Conservation (phyloP, 2,329 filamentous ascomycete species). For the Fusarium sororula region DNA sequence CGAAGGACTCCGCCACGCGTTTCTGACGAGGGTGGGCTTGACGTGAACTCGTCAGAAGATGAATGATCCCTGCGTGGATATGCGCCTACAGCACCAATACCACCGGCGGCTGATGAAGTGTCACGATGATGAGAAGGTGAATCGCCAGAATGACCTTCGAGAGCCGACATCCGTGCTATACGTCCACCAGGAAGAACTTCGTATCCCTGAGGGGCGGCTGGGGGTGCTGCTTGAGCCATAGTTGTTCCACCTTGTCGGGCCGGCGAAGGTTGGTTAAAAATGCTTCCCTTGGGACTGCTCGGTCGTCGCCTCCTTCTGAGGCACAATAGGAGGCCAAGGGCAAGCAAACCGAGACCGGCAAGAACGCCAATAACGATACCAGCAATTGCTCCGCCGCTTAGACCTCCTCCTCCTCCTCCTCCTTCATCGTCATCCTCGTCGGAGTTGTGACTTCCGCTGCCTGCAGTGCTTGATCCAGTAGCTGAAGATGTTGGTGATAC, state of each 20-base stretch:
- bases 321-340: conserved; percentile 74
- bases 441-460: conserved; percentile 24
- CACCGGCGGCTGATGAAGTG: conserved; percentile 50
- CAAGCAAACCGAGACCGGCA: conserved; percentile 74
- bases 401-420: conserved; percentile 36
- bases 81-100: conserved; percentile 54
- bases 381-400: conserved; percentile 89
- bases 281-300: conserved; percentile 72
- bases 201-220: conserved; percentile 62
- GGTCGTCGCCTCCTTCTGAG: conserved; percentile 62
- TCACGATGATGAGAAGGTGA: conserved; percentile 64
- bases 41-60: conserved; percentile 76
- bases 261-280: conserved; percentile 91
- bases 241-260: conserved; percentile 59
- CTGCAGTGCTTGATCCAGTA: conserved; percentile 27
- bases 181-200: conserved; percentile 85
- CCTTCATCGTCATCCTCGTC: conserved; percentile 35
- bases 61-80: conserved; percentile 65
- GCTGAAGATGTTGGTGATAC: conserved; percentile 50
- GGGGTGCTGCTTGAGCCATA: conserved; percentile 48
- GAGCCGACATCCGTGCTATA: conserved; percentile 93
- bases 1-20: conserved; percentile 64
- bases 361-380: conserved; percentile 88
- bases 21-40: conserved; percentile 74
- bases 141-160: conserved; percentile 78